A percentile compares a stretch with the other conserved stretches of the same genome.
Evolutionary conservation across 1,139 yeast species (phyloP).

Genomic region (Spathaspora sp.): DNA sequence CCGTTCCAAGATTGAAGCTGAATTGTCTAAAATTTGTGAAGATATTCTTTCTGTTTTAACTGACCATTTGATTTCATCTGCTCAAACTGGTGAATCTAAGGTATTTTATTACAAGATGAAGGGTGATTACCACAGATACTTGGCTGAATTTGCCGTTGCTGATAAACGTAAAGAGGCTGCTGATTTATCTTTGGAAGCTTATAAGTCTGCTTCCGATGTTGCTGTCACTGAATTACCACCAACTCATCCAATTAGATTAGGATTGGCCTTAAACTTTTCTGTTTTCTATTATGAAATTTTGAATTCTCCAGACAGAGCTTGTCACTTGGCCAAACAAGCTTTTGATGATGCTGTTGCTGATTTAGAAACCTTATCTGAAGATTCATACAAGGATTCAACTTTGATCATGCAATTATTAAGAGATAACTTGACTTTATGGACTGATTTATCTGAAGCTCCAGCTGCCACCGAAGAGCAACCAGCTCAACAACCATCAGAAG

Average conservation of each 20-base stretch:
- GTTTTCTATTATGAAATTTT: constrained; percentile 98
- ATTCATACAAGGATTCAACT: constrained; percentile 96
- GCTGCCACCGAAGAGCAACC: constrained; percentile 54
- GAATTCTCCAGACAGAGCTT: constrained; percentile 97
- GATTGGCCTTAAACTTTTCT: constrained; percentile 95
- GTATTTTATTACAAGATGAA: constrained; percentile 99
- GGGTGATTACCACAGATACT: constrained; percentile 99
- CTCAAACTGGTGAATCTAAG: constrained; percentile 95
- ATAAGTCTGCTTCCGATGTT: constrained; percentile 93
- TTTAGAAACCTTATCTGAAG: constrained; percentile 95
- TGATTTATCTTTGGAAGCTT: constrained; percentile 88
- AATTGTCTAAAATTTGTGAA: constrained; percentile 90
- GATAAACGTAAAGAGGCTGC: constrained; percentile 94
- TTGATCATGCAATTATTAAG: constrained; percentile 97
- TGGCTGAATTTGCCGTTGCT: constrained; percentile 92
- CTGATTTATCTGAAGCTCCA: constrained; percentile 91
- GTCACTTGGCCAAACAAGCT: constrained; percentile 98
- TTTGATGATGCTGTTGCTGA: constrained; percentile 99
- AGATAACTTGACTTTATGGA: constrained; percentile 98
- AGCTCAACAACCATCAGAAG: constrained; percentile 29
- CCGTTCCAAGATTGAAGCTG: constrained; percentile 92
- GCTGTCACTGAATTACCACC: constrained; percentile 97
- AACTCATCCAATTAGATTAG: constrained; percentile 97
- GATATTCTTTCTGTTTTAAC: constrained; percentile 87
- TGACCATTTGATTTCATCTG: constrained; percentile 88